Evolutionary conservation across 306 rosid species (phyloP).

Genomic region (Bauhinia variegata): DNA sequence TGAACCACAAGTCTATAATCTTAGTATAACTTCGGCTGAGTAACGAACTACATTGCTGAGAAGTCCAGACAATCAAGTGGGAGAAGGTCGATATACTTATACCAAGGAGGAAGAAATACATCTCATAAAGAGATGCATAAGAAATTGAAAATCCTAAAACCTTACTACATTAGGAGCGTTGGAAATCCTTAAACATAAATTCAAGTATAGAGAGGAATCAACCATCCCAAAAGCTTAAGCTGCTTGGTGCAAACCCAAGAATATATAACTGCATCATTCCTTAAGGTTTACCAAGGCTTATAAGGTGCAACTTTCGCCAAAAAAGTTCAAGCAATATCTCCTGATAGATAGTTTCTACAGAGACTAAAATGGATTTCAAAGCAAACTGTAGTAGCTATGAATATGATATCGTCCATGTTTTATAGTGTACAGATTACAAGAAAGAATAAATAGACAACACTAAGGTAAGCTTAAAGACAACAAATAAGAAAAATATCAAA

Average conservation of each 20-base stretch:
- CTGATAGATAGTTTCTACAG: slow-evolving; percentile 11
- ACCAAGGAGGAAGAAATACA: slow-evolving; percentile 9
- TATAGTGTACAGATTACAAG: no score
- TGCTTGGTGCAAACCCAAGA: no score
- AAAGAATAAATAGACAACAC: no score
- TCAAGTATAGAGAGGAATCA: neutral
- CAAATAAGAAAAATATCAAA: slow-evolving; percentile 1
- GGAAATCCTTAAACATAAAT: neutral
- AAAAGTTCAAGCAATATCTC: neutral
- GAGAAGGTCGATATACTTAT: slow-evolving; percentile 7
- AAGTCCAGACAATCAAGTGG: no score
- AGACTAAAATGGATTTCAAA: slow-evolving; percentile 6
- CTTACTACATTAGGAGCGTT: no score
- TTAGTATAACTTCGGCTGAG: slow-evolving; percentile 11
- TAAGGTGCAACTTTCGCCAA: neutral
- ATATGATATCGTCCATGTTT: no score
- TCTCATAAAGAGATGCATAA: neutral
- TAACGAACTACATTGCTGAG: slow-evolving; percentile 26
- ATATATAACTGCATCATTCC: neutral
- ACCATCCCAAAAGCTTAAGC: no score
- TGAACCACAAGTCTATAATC: no score
- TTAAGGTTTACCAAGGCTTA: neutral
- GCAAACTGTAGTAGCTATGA: neutral
- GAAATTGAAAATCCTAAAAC: no score
- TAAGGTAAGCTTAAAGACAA: no score